Evolutionary conservation across 495 filamentous ascomycete species (phyloP).

Genomic region (Penicillium crystallinum): DNA sequence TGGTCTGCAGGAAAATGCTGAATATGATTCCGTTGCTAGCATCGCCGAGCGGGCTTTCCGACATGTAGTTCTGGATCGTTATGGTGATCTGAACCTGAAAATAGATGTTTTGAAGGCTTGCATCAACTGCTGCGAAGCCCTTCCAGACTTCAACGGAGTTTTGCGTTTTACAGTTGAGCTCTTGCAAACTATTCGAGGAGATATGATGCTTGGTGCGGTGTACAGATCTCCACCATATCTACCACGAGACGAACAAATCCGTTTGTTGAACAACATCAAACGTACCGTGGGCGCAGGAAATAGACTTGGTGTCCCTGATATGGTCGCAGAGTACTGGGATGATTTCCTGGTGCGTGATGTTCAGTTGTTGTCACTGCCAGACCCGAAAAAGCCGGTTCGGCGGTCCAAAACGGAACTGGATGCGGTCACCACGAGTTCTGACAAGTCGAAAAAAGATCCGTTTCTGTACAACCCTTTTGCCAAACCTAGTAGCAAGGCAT

Average conservation of each 20-base stretch:
- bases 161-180: conserved; percentile 79
- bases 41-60: conserved; percentile 42
- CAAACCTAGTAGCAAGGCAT: conserved; percentile 55
- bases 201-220: conserved; percentile 59
- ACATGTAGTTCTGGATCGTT: conserved; percentile 34
- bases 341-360: conserved; percentile 86
- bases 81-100: conserved; percentile 59
- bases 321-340: conserved; percentile 91
- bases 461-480: conserved; percentile 91
- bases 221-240: conserved; percentile 54
- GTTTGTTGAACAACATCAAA: conserved; percentile 73
- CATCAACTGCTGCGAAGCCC: conserved; percentile 86
- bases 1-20: conserved; percentile 12
- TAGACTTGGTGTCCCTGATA: conserved; percentile 61
- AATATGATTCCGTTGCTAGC: conserved; percentile 40
- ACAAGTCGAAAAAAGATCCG: conserved; percentile 62
- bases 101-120: conserved; percentile 77
- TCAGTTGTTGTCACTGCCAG: conserved; percentile 53
- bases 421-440: conserved; percentile 47
- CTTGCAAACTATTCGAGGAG: conserved; percentile 68
- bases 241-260: conserved; percentile 75
- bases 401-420: conserved; percentile 69
- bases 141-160: conserved; percentile 87
- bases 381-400: conserved; percentile 56
- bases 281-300: conserved; percentile 72